Conservation (phyloP, 2,329 filamentous ascomycete species). For the Aaosphaeria pasadenensis region DNA sequence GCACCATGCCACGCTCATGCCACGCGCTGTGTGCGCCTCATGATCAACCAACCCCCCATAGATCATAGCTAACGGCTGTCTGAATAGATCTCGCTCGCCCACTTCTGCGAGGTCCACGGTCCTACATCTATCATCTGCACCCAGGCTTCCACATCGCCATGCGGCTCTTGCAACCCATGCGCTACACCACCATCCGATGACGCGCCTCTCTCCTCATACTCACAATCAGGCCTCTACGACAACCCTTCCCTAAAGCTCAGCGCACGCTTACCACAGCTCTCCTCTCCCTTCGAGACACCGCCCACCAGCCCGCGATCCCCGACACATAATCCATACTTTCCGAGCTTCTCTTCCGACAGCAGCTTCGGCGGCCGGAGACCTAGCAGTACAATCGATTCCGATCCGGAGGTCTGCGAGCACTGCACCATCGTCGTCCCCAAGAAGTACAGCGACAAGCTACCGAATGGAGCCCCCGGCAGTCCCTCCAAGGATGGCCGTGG, state of each 20-base stretch:
- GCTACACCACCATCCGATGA: constrained; percentile 41
- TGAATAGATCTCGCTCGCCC: constrained; percentile 56
- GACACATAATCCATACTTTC: constrained; percentile 50
- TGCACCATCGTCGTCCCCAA: constrained; percentile 56
- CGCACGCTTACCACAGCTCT: constrained; percentile 27
- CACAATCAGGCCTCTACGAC: constrained; percentile 33
- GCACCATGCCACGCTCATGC: too few relatives aligned
- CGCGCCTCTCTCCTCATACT: constrained; percentile 24
- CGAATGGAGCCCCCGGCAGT: constrained; percentile 52
- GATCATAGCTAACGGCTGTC: constrained; percentile 16
- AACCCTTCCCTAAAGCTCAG: constrained; percentile 31
- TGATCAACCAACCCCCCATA: constrained; percentile 5
- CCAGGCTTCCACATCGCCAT: constrained; percentile 55
- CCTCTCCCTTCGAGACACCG: constrained; percentile 40
- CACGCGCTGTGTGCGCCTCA: not conserved
- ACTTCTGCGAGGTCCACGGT: constrained; percentile 63
- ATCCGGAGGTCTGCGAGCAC: constrained; percentile 56
- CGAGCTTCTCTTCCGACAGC: constrained; percentile 32
- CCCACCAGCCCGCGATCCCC: constrained; percentile 40
- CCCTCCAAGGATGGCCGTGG: constrained; percentile 48
- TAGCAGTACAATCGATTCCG: constrained; percentile 40
- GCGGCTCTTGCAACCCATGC: constrained; percentile 51
- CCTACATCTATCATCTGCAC: constrained; percentile 62
- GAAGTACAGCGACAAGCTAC: constrained; percentile 52
- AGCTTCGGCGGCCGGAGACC: constrained; percentile 29